Evolutionary conservation across 2,329 filamentous ascomycete genomes (phyloP), one percentile per base, ranked within the genome.

Genomic region (Pseudopyricularia cyperi): DNA sequence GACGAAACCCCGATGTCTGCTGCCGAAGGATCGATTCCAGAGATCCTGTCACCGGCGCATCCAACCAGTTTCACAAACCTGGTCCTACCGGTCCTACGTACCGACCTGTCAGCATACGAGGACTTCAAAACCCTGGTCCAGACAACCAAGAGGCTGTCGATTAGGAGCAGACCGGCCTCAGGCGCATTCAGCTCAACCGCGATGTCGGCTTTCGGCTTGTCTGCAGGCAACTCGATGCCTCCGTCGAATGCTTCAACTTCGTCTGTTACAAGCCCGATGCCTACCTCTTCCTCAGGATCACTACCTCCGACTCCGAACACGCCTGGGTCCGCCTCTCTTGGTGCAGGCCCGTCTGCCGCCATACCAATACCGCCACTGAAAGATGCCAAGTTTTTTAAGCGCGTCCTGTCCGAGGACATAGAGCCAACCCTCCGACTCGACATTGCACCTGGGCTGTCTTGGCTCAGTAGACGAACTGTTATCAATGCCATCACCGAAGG

Each of bases 341-440:
- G 67, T 12, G 63, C 63, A 48, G 58, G 66, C 35, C 58, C 66
- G 33, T 58, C 62, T 11, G 55, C 56, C 15, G 56, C 62, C 17
- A 64, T 63, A 44, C 64, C 65, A 19, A 61, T 79, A 33, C 81
- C 79, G 3, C 81, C 83, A 4, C 70, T 98, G 39, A 95, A 93
- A 62, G 93, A 97, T 53, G 88, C 86, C 28, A 88, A 86, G 57
- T 98, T 97, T 63, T 98, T 91, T 71, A 97, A 97, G 70, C 83
- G 93, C 47, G 83, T 83, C 6, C 68, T 97, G 26, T 76, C 80
- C 19, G 93, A 98, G 65, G 93, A 98, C 62, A 88, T 98, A 53
- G 93, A 98, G 63, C 93, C 93, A 0, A 95, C 93, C 0, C 71
- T 98, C 9, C 83, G 93, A 42, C 77, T 98, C 3, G 93, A 98